Evolutionary conservation across 371 early-diverging fungal species (phyloP).

Genomic region (Mucor indicus): DNA sequence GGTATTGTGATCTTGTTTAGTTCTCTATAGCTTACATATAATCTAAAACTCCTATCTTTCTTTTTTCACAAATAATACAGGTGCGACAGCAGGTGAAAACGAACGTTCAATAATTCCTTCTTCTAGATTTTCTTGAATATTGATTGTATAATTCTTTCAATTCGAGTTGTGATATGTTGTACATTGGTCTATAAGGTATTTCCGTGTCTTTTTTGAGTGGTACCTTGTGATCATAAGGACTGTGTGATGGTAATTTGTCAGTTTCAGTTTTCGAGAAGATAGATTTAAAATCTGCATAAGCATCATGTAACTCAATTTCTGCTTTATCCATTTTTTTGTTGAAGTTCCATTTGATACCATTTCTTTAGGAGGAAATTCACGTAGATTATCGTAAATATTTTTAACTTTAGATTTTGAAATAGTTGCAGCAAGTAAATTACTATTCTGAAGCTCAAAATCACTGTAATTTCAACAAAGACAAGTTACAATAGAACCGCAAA

Average conservation of each 20-base stretch:
- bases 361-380: too few relatives aligned
- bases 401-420: too few relatives aligned
- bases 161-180: background rate
- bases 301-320: too few relatives aligned
- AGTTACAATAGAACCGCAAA: too few relatives aligned
- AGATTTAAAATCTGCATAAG: background rate
- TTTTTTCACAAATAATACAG: slow-evolving; percentile 52
- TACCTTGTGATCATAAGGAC: slow-evolving; percentile 3
- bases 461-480: too few relatives aligned
- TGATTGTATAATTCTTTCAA: background rate
- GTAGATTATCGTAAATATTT: too few relatives aligned
- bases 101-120: slow-evolving; percentile 40
- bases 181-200: background rate
- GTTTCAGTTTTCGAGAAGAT: background rate
- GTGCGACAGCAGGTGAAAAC: slow-evolving; percentile 43
- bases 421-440: too few relatives aligned
- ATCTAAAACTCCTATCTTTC: slow-evolving; percentile 40
- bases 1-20: slow-evolving; percentile 44
- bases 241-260: background rate
- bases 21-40: slow-evolving; percentile 44
- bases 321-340: too few relatives aligned
- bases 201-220: background rate
- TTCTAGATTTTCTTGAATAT: slow-evolving; percentile 9
- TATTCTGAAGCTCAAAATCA: too few relatives aligned
- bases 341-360: too few relatives aligned